Percentiles rank a stretch among this genome's conserved stretches.
Evolutionary conservation across 805 yeast species (phyloP).

Genomic region (Yamadazyma insecticola): DNA sequence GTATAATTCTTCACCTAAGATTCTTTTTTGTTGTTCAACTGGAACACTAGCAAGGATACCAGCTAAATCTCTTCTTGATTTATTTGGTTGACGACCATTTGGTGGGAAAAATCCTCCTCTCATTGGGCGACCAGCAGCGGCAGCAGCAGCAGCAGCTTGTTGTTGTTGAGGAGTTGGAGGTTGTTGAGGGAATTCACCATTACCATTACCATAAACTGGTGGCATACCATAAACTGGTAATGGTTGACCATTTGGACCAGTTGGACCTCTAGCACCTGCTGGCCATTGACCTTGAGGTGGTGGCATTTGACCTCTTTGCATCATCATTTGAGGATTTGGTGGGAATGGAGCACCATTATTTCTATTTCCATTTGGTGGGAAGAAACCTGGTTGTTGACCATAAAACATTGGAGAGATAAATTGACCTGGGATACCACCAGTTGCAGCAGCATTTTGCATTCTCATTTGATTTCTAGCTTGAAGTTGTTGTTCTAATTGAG

Average conservation of each 20-base stretch:
- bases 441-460: constrained; percentile 92
- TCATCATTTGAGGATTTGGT: constrained; percentile 79
- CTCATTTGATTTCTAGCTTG: constrained; percentile 98
- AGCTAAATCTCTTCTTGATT: constrained; percentile 51
- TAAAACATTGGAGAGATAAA: constrained; percentile 84
- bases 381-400: constrained; percentile 79
- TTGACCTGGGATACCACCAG: constrained; percentile 78
- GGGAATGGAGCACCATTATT: constrained; percentile 56
- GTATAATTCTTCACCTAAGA: constrained; percentile 95
- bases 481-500: constrained; percentile 95
- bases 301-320: constrained; percentile 57
- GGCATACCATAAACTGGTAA: constrained; percentile 79
- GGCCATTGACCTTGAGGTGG: constrained; percentile 41
- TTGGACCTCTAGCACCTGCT: constrained; percentile 40
- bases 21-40: constrained; percentile 93
- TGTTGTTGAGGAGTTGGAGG: constrained; percentile 37
- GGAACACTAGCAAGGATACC: constrained; percentile 61
- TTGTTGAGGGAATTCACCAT: constrained; percentile 54
- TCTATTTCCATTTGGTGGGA: constrained; percentile 81
- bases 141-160: constrained; percentile 4
- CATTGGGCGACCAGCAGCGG: constrained; percentile 41
- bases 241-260: constrained; percentile 85
- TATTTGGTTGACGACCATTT: constrained; percentile 41
- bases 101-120: constrained; percentile 57
- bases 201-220: constrained; percentile 58